Base-by-base conservation (phyloP, 176 grass and related monocot species). In the Alloteropsis semialata region DNA sequence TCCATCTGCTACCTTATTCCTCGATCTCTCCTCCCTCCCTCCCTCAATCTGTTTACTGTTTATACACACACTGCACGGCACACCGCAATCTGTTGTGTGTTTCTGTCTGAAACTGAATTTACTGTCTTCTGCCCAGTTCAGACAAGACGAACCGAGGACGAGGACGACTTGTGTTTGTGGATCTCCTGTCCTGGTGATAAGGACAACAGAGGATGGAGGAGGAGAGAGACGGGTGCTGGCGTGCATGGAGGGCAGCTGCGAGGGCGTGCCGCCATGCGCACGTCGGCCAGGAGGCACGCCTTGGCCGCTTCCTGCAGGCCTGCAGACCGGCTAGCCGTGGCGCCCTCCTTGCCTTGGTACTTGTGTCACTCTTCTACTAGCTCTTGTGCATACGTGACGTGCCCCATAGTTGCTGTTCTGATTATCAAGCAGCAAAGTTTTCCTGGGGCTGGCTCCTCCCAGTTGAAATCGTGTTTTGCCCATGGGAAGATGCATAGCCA, bases 1-100 rank as follows among this genome's bases (percentile, higher is more conserved):
- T 92, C 92, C 88, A 92, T 88, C 15, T 14, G n/a, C n/a, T n/a
- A n/a, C n/a, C n/a, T n/a, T n/a, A n/a, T 36, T 36, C 2, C 34
- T 36, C 34, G 2, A 2, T 36, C 34, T 36, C 3, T 36, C 34
- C 1, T 8, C 25, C 50, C 46, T 36, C 13, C 38, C 32, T 22
- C 57, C n/a, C n/a, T n/a, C n/a, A n/a, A n/a, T n/a, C n/a, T n/a
- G n/a, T n/a, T n/a, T n/a, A n/a, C 18, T 24, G 56, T 27, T 28
- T 28, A 27, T 28, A 59, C n/a, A 13, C 24, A 2, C 48, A 12
- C n/a, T 36, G 3, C 24, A 28, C 24, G 10, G 56, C 56, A 21
- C 6, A 55, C n/a, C n/a, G n/a, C 24, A 61, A 4, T 8, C 14
- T 63, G 10, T 27, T 59, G 24, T 15, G 25, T 16, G 53, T 68